Base-by-base conservation (phyloP, 23 red algal genomes). In the Gracilaria caudata region DNA sequence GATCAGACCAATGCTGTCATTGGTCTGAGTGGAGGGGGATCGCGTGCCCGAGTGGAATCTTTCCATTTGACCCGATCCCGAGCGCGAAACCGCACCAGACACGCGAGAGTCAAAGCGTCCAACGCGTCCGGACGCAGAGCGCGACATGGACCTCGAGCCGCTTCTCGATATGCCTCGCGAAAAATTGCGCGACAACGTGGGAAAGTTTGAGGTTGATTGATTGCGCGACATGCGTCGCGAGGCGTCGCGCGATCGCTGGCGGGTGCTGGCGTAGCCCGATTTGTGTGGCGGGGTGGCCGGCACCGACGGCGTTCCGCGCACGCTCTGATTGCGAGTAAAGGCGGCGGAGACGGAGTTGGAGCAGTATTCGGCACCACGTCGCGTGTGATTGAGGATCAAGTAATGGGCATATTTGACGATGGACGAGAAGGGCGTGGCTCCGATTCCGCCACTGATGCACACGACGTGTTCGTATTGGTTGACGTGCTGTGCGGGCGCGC, bases 381-480 rank as follows among this genome's bases (percentile, higher is more conserved):
- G 65, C 3, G 90, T 93, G 51, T 86, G 73, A 43, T 86, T 93
- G 49, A 93, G 70, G 23, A 93, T 93, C 64, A 63, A 68, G 41
- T 93, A 81, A 78, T 93, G 90, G 4, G 90, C 79, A 33, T 85
- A 80, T 58, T 93, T 93, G 11, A 74, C 74, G 28, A 96, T 86
- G 57, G 83, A 83, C 19, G 68, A 87, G 41, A 96, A 89, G 3
- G 94, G 94, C 56, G 94, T 96, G 12, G 81, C 87, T 32, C 94
- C 94, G 10, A 96, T 81, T 34, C 94, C 94, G 35, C 89, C 90
- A 34, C 94, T 90, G 53, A 96, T 82, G 14, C 85, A 78, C 20
- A 96, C 80, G 55, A 96, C 82, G 61, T 96, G 89, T 53, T 92
- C 89, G 68, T 92, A 96, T 60, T 96, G 89, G 14, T 83, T 81